Percentiles rank a stretch among this genome's conserved stretches.
Conservation (phyloP, 306 rosid species). For the Dalbergia cochinchinensis region DNA sequence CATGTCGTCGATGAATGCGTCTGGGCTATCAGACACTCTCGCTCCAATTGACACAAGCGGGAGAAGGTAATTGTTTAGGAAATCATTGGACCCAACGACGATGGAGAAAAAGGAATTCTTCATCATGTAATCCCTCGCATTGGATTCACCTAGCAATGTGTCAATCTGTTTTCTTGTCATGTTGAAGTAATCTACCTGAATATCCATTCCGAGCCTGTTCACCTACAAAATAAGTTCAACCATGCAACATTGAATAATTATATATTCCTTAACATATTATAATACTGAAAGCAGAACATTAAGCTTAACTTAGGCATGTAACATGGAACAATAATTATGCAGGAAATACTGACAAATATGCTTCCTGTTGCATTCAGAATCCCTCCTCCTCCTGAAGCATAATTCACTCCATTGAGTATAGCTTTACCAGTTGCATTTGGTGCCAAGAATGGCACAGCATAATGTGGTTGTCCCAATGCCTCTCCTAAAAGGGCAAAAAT, state of each 20-base stretch:
- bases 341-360: slow-evolving; percentile 63
- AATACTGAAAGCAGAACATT: no score
- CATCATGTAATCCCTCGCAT: slow-evolving; percentile 59
- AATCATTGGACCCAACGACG: slow-evolving; percentile 79
- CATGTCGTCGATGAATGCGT: slow-evolving; percentile 68
- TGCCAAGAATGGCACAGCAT: slow-evolving; percentile 71
- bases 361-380: slow-evolving; percentile 82
- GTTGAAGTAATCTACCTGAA: slow-evolving; percentile 77
- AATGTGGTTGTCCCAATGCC: slow-evolving; percentile 67
- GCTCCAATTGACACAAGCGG: slow-evolving; percentile 74
- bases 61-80: slow-evolving; percentile 79
- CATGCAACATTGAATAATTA: background rate
- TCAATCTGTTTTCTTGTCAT: slow-evolving; percentile 68
- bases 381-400: slow-evolving; percentile 93
- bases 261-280: background rate
- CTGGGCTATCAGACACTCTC: slow-evolving; percentile 69
- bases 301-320: no score
- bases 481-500: slow-evolving; percentile 56
- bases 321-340: no score
- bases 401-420: slow-evolving; percentile 74
- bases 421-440: slow-evolving; percentile 70
- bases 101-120: slow-evolving; percentile 71
- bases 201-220: slow-evolving; percentile 82
- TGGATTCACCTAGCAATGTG: slow-evolving; percentile 58
- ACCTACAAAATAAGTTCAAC: slow-evolving; percentile 49